These are phyloP conservation scores for Pseudocercospora musae DNA, from an alignment of 2,329 filamentous ascomycete species.

Conservation along the genomic window DNA sequence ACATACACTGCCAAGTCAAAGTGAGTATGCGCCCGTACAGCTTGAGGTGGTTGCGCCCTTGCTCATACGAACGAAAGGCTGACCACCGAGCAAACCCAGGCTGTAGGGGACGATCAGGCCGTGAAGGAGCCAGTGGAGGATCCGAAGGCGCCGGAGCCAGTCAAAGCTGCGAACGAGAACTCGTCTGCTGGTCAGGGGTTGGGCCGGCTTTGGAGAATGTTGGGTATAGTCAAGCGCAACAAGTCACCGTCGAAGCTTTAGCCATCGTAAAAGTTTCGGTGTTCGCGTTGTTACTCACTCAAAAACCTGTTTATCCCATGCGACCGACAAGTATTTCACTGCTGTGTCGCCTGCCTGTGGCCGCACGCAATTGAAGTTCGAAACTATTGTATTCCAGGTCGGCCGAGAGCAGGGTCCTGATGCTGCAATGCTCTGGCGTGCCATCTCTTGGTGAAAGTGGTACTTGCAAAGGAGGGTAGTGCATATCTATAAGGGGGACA, in stretches of 20 bases:
- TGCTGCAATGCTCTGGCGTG: no score
- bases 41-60: constrained; percentile 1
- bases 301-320: no score
- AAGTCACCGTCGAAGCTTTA: constrained; percentile 9
- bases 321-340: no score
- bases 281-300: background rate
- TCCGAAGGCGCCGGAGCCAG: background rate
- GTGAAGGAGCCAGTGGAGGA: background rate
- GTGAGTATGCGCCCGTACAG: constrained; percentile 15
- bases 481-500: no score
- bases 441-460: no score
- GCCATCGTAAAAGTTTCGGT: background rate
- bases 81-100: constrained; percentile 15
- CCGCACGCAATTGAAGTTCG: no score
- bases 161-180: background rate
- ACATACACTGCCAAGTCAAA: constrained; percentile 24
- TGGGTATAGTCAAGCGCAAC: constrained; percentile 8
- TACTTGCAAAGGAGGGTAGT: no score
- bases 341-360: no score
- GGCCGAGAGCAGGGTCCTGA: no score
- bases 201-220: constrained; percentile 7
- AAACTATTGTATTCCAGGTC: no score
- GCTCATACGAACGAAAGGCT: constrained; percentile 13
- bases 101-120: constrained; percentile 6
- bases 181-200: background rate